phyloP scores from a whole-genome alignment of 2,329 filamentous ascomycete species.

The Lecanicillium sp. region DNA sequence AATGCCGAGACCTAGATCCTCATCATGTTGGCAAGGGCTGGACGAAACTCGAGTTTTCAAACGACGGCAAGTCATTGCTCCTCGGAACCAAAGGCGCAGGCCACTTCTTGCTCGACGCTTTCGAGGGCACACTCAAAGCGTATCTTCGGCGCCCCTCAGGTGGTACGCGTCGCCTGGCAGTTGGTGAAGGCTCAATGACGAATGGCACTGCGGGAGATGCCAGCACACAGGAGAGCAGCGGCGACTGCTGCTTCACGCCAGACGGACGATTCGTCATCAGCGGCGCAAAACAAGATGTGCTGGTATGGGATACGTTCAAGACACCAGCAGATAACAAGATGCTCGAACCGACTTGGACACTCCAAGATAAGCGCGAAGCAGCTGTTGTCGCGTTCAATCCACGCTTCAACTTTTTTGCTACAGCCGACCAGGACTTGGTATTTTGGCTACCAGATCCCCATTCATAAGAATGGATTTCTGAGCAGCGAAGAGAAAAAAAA shows the following conservation, averaged over 20 bases:
- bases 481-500: background rate
- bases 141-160: slow-evolving; percentile 56
- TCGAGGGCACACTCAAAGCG: slow-evolving; percentile 70
- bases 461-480: slow-evolving; percentile 23
- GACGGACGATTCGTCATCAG: slow-evolving; percentile 86
- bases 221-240: slow-evolving; percentile 46
- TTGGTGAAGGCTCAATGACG: slow-evolving; percentile 37
- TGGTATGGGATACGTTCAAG: slow-evolving; percentile 77
- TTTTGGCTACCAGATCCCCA: slow-evolving; percentile 70
- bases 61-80: slow-evolving; percentile 83
- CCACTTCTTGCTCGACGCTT: slow-evolving; percentile 91
- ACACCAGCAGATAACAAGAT: slow-evolving; percentile 46
- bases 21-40: slow-evolving; percentile 62
- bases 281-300: slow-evolving; percentile 63
- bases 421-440: slow-evolving; percentile 74
- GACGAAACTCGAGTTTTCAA: slow-evolving; percentile 92
- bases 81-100: slow-evolving; percentile 75
- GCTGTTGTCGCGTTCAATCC: slow-evolving; percentile 83
- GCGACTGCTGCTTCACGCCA: slow-evolving; percentile 81
- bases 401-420: slow-evolving; percentile 83
- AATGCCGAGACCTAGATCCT: slow-evolving; percentile 37
- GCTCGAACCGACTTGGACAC: slow-evolving; percentile 53
- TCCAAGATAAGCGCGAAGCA: slow-evolving; percentile 59
- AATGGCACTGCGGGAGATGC: slow-evolving; percentile 30
- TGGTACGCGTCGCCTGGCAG: slow-evolving; percentile 41